A percentile compares a stretch with the other conserved stretches of the same genome.
Conservation (phyloP, 2,329 filamentous ascomycete species). For the Exophiala mesophila region DNA sequence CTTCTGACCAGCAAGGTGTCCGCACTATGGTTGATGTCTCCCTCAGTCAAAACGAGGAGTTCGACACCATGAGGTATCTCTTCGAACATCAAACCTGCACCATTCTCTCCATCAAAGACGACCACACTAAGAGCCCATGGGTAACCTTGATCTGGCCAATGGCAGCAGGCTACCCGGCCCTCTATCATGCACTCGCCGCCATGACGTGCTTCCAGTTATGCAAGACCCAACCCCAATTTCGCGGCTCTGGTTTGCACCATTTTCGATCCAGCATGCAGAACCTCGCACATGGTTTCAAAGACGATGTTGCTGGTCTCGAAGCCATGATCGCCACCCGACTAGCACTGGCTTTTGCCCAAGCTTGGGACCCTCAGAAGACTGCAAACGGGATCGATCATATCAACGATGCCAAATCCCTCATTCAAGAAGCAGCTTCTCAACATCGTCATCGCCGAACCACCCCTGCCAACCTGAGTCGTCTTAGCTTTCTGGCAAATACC, state of each 20-base stretch:
- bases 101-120: conserved; percentile 17
- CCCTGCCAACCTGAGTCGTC: conserved; percentile 4
- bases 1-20: no score
- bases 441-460: conserved; percentile 31
- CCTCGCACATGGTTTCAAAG: conserved; percentile 1
- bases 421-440: conserved; percentile 28
- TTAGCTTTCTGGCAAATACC: conserved; percentile 63
- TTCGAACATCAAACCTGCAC: conserved; percentile 12
- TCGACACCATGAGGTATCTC: conserved; percentile 1
- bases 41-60: no score
- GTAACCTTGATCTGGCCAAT: conserved; percentile 13
- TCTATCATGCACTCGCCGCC: conserved; percentile 16
- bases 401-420: conserved; percentile 5
- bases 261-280: conserved; percentile 5
- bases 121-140: conserved; percentile 15
- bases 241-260: conserved; percentile 7
- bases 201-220: conserved; percentile 12
- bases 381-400: conserved; percentile 15
- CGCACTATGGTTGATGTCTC: no score
- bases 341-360: conserved; percentile 10
- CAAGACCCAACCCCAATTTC: conserved; percentile 11
- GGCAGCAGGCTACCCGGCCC: conserved; percentile 6
- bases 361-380: conserved; percentile 9
- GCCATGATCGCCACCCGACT: conserved; percentile 9
- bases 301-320: conserved; percentile 1